Base-by-base conservation (phyloP, 345 rosid species). In the Arabis alpina region DNA sequence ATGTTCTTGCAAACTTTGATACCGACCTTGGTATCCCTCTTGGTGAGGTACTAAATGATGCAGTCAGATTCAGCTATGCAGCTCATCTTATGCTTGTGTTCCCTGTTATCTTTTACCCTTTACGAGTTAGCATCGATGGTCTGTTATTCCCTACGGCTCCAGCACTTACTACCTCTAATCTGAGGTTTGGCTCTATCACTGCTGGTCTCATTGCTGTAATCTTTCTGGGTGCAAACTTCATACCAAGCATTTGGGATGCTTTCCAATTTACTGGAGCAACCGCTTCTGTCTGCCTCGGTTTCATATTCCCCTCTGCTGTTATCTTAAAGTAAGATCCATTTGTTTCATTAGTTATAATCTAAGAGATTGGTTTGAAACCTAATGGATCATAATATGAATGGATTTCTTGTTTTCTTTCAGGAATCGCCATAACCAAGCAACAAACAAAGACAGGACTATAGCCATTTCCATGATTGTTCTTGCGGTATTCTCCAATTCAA, bases 171-270 rank as follows among this genome's bases (percentile, higher is more conserved):
- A 70, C 67, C 32, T 87, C 84, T 43, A 83, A 89, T 74, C n/a
- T 49, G 79, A 86, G 97, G 78, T 94, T 91, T 78, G 80, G 82
- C 7, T 78, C 76, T 9, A 47, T 91, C 61, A 94, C 96, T 44
- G 55, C 48, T n/a, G 87, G 74, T 4, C 95, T 91, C 72, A 80
- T 91, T 30, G 6, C 72, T 36, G 15, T 83, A 12, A 88, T 94
- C 73, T 87, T 91, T 77, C 43, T 82, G 68, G 96, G 99, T 48
- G 90, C 95, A 44, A 94, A 86, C 79, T 86, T 83, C 69, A 91
- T 94, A 48, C 99, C 99, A 30, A 91, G 92, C 85, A 94, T 94
- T 73, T 94, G 97, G 97, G 96, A 86, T 73, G 99, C 93, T 69
- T 94, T 94, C 78, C 96, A 94, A 63, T 89, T 94, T 58, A 91